Conservation (phyloP, 345 rosid genomes). For the Cardiospermum halicacabum region DNA sequence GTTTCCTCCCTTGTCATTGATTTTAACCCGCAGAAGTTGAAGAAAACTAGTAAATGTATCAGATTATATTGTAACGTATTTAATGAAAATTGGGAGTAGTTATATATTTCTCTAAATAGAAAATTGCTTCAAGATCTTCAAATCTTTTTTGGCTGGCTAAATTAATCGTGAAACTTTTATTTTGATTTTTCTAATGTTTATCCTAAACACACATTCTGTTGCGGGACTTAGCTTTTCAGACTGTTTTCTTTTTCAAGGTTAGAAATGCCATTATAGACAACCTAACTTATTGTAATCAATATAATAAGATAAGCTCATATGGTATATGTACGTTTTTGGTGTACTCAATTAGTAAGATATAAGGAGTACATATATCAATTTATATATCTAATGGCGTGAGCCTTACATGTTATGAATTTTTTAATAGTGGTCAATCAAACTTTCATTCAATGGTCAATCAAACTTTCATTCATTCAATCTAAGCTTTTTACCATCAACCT, state of each 20-base stretch:
- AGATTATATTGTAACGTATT: neutral
- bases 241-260: neutral
- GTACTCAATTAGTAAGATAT: neutral
- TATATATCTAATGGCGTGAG: neutral
- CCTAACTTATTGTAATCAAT: neutral
- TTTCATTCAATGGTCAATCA: neutral
- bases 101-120: neutral
- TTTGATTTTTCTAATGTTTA: neutral
- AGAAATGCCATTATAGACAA: neutral
- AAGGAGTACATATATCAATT: neutral
- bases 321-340: neutral
- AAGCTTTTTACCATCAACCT: neutral
- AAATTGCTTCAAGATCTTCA: neutral
- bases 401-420: neutral
- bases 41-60: neutral
- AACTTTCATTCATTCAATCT: neutral
- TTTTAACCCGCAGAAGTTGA: neutral
- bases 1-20: neutral
- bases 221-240: neutral
- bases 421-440: neutral
- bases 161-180: neutral
- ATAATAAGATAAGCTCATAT: neutral
- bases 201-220: neutral
- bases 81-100: neutral
- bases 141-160: neutral